Evolutionary conservation across 495 filamentous ascomycete genomes (phyloP).

Genomic region (Penicillium angulare): DNA sequence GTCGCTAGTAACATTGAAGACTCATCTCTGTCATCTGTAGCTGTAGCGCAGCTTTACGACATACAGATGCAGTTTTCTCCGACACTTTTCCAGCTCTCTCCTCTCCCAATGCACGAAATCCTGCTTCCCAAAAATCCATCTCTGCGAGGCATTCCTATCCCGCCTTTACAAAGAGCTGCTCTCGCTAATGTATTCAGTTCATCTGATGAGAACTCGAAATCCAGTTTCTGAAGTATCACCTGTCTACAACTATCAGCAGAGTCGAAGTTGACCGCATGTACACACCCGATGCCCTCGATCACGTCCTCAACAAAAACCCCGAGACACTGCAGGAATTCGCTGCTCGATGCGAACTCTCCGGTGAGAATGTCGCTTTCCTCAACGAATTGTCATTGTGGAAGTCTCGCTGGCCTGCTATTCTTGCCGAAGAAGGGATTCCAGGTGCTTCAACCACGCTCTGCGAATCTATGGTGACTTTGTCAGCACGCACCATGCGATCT

Average conservation of each 20-base stretch:
- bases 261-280: slow-evolving; percentile 6
- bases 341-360: slow-evolving; percentile 8
- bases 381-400: slow-evolving; percentile 1
- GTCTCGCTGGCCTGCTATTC: neutral
- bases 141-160: neutral
- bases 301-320: slow-evolving; percentile 3
- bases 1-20: too few relatives aligned
- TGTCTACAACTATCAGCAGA: too few relatives aligned
- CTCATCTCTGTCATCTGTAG: too few relatives aligned
- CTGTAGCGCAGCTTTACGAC: neutral
- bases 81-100: neutral
- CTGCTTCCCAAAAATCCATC: neutral
- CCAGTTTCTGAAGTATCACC: too few relatives aligned
- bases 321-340: slow-evolving; percentile 8
- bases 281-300: slow-evolving; percentile 10
- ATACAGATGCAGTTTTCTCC: neutral
- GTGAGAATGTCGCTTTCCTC: slow-evolving; percentile 10
- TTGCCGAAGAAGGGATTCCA: neutral
- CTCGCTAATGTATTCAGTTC: too few relatives aligned
- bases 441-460: slow-evolving; percentile 9
- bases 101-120: neutral
- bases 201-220: too few relatives aligned
- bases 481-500: slow-evolving; percentile 9
- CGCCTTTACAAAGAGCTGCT: too few relatives aligned
- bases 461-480: slow-evolving; percentile 7